Percentiles rank a stretch among this genome's conserved stretches.
phyloP scores from a whole-genome alignment of 2,329 filamentous ascomycete genomes.

The Akanthomyces lecanii region DNA sequence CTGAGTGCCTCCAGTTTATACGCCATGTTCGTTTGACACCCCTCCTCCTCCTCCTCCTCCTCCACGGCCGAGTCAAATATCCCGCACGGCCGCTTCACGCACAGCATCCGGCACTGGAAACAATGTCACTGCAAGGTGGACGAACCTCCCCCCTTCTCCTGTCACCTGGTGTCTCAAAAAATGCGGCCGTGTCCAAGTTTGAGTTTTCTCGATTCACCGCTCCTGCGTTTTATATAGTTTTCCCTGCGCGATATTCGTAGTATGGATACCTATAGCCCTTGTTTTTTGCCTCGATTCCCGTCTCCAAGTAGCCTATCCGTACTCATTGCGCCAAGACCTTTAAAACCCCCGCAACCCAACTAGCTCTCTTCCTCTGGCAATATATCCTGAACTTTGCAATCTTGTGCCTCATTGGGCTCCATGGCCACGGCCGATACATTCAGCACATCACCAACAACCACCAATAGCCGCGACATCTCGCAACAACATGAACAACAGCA shows the following conservation, averaged over 20 bases:
- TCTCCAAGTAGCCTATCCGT: too few species aligned
- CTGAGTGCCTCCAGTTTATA: too few species aligned
- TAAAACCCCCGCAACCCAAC: not conserved
- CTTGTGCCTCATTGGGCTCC: not conserved
- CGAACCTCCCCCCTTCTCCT: not conserved
- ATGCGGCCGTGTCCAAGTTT: not conserved
- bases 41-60: too few species aligned
- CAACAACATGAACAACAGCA: not conserved
- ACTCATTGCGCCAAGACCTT: not conserved
- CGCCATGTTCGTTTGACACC: too few species aligned
- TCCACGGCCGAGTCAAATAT: not conserved
- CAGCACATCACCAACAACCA: not conserved
- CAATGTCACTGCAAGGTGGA: too few species aligned
- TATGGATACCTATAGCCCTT: too few species aligned
- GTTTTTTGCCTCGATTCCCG: too few species aligned
- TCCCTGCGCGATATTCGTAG: not conserved
- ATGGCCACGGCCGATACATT: not conserved
- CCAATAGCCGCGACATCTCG: not conserved
- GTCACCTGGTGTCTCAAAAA: not conserved
- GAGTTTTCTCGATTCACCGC: not conserved
- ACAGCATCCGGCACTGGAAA: too few species aligned
- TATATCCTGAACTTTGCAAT: too few species aligned
- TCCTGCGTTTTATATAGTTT: too few species aligned
- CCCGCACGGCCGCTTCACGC: not conserved
- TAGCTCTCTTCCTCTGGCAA: too few species aligned